These are phyloP conservation scores for Salix caprea DNA, from an alignment of 345 rosid genomes.

Conservation along the genomic window DNA sequence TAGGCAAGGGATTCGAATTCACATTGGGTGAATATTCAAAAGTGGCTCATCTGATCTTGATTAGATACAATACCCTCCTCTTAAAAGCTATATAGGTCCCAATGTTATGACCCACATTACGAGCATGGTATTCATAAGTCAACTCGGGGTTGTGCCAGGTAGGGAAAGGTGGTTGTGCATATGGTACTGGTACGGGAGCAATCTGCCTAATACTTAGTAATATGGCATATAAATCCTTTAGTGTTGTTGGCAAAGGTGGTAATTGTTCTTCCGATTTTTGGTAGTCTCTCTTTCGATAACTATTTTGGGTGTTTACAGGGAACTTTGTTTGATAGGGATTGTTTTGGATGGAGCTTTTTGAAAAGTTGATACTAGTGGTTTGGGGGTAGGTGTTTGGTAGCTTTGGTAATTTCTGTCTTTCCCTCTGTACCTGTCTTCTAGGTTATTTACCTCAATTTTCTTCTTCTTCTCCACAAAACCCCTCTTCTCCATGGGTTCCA, in stretches of 20 bases:
- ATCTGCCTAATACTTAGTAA: too few species aligned
- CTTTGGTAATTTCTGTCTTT: too few species aligned
- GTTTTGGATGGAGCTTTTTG: accelerated
- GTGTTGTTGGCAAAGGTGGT: not conserved
- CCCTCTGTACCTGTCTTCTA: too few species aligned
- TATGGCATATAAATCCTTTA: not conserved
- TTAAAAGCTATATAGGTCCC: not conserved
- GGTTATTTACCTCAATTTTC: not conserved
- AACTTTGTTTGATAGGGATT: accelerated
- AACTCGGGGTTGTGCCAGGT: not conserved
- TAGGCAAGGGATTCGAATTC: not conserved
- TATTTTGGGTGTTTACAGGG: accelerated
- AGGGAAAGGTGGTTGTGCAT: not conserved
- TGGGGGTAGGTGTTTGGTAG: too few species aligned
- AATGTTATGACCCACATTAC: not conserved
- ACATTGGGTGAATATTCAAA: too few species aligned
- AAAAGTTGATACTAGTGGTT: too few species aligned
- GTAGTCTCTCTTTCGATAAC: not conserved
- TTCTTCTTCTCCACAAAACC: not conserved
- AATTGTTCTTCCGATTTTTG: not conserved
- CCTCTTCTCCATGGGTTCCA: not conserved
- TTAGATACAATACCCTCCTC: too few species aligned
- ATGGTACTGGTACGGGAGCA: not conserved
- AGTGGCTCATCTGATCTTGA: not conserved
- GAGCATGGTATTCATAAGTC: not conserved